Percentiles rank a stretch among this genome's conserved stretches.
phyloP scores from a whole-genome alignment of 139 green algal species.

The Desmodesmus armatus region DNA sequence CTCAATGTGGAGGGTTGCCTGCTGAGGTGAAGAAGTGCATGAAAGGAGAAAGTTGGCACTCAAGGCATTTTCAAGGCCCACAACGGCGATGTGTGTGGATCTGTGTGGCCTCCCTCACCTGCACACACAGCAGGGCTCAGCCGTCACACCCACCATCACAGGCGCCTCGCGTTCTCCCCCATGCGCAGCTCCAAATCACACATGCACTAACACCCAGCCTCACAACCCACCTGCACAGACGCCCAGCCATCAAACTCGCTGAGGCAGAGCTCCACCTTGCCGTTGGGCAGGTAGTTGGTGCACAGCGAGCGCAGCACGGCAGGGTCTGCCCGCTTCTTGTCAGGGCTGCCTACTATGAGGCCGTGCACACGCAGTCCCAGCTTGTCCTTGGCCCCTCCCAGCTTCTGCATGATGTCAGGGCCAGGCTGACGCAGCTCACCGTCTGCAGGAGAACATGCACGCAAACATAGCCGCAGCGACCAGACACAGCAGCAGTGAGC shows the following conservation, averaged over 20 bases:
- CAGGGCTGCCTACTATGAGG: constrained; percentile 82
- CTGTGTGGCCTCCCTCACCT: neutral
- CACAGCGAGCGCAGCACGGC: constrained; percentile 85
- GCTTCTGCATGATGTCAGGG: constrained; percentile 87
- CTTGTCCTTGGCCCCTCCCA: constrained; percentile 80
- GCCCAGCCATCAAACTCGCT: constrained; percentile 79
- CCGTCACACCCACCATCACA: neutral
- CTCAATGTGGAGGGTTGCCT: neutral
- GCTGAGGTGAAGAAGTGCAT: neutral
- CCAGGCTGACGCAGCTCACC: constrained; percentile 88
- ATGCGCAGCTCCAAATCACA: neutral
- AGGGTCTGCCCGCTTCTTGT: constrained; percentile 85
- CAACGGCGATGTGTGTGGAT: neutral
- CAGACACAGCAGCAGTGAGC: constrained; percentile 10
- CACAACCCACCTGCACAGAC: constrained; percentile 71
- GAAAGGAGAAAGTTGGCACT: neutral
- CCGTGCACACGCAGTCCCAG: constrained; percentile 86
- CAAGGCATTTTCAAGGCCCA: neutral
- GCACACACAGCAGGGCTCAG: neutral
- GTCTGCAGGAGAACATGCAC: constrained; percentile 54
- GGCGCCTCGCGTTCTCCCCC: neutral
- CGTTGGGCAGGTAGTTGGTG: constrained; percentile 79
- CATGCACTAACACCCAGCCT: neutral
- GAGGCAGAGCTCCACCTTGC: constrained; percentile 75
- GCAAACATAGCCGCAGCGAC: too few species aligned